Base-by-base conservation (phyloP, 805 yeast species). In the Cyberlindnera sargentensis region DNA sequence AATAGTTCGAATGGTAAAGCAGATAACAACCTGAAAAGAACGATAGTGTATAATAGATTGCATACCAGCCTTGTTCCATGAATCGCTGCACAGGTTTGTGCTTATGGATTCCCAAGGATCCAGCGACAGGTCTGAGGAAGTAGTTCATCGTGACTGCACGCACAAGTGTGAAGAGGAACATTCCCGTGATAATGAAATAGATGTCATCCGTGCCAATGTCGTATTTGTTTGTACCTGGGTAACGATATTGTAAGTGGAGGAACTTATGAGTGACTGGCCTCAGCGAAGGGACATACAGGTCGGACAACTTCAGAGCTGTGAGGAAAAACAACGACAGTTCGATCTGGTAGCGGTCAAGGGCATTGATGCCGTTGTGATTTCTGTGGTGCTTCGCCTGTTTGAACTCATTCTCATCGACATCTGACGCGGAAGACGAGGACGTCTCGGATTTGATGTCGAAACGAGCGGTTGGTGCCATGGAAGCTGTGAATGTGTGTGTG, bases 61-160 rank as follows among this genome's bases (percentile, higher is more conserved):
- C 60, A 31, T 76, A 68, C 96, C 96, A 89, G 40, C 87, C 80
- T 67, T 88, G 96, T 63, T 88, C 96, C 44, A 87, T 84, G 58
- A 85, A 88, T 45, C 96, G 73, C 44, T 75, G 75, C 24, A 70
- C 66, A 1, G 82, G 75, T 53, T 78, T 80, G 11, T 59, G 61
- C 3, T 71, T 63, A 34, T 61, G 61, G 39, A 84, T 77, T 25
- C 74, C 66, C 38, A 67, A 58, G 7, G 38, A 41, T 24, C 39
- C 40, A 2, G 87, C 87, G 39, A 80, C 55, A 20, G 90, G 88
- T 42, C 66, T 69, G 39, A 84, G 71, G 8, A 76, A 50, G 49
- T 65, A 74, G 41, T 72, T 70, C 80, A 86, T 82, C 31, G 76
- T 51, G n/a, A 72, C 61, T 5, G 84, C 72, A 49, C 95, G 68